Base-by-base conservation (phyloP, 1,139 yeast species). In the Debaryomycetaceae sp. region DNA sequence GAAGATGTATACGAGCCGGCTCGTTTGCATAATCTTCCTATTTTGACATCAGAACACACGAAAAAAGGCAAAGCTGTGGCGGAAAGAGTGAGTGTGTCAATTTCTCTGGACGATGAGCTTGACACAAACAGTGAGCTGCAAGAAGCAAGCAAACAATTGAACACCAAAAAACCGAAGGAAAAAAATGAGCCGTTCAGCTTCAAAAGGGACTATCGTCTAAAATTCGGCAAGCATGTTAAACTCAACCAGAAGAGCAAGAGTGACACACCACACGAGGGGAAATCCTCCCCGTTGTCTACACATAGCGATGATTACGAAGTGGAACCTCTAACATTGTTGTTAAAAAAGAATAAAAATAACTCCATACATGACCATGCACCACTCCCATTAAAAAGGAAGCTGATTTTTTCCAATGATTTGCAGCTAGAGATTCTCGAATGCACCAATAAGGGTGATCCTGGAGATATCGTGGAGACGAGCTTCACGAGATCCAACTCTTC, bases 341-440 rank as follows among this genome's bases (percentile, higher is more conserved):
- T 22, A 8, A 22, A 22, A 3, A 22, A 22, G 26, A 22, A 22
- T 11, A 22, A 22, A 17, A 42, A 37, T 14, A 49, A 38, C 35
- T 31, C 48, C 39, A 36, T 56, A 40, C 51, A 54, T 16, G 63
- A 58, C 32, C 26, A 22, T 22, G 7, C 26, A 22, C 26, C 26
- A 11, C 11, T 22, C 11, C 55, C 63, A 31, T 47, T 64, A 41
- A 64, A 63, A 41, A 61, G 65, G 41, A 64, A 60, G 39, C 42
- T 59, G 30, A 53, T 68, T 2, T 61, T 61, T 40, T 65, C 72
- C 17, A 70, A 69, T 45, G 75, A 70, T 34, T 51, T 70, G 9
- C 69, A 70, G 47, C 44, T 66, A 22, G 76, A 70, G 47, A 50
- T 69, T 17, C 48, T 56, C 24, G 46, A 47, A 13, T 13, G 35